These are phyloP conservation scores for Allium sativum DNA, from an alignment of 106 monocot genomes.

Conservation along the genomic window DNA sequence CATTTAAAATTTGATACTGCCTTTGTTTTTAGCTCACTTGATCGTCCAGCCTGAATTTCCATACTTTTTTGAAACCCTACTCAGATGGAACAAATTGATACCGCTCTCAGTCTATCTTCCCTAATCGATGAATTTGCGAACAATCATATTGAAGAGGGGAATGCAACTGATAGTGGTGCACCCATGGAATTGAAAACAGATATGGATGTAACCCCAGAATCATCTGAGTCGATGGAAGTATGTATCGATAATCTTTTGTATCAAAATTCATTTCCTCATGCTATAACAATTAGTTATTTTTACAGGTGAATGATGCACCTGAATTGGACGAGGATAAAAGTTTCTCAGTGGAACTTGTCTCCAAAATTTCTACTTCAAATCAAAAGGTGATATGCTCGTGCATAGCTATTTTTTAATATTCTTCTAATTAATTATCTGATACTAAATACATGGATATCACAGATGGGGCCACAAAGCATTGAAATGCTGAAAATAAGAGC, in stretches of 20 bases:
- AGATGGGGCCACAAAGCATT: constrained; percentile 37
- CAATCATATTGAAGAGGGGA: constrained; percentile 1
- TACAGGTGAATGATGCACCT: constrained; percentile 17
- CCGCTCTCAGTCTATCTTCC: constrained; percentile 20
- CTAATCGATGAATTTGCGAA: constrained; percentile 12
- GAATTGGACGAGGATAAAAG: constrained; percentile 6
- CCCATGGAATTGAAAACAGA: constrained; percentile 12
- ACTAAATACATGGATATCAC: constrained; percentile 20
- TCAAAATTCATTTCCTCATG: neutral
- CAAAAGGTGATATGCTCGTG: constrained; percentile 11
- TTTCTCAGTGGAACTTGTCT: constrained; percentile 10
- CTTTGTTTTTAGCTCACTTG: neutral
- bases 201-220: constrained; percentile 6
- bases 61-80: neutral
- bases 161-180: constrained; percentile 7
- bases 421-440: neutral
- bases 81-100: constrained; percentile 48
- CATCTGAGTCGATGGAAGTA: constrained; percentile 2
- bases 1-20: too few species aligned
- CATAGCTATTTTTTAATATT: neutral
- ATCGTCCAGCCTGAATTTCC: neutral
- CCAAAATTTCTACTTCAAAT: constrained; percentile 14
- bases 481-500: constrained; percentile 88
- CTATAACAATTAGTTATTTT: constrained; percentile 5
- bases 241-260: neutral